phyloP scores from a whole-genome alignment of 2,329 filamentous ascomycete species.

The Pezizomycotina sp. region DNA sequence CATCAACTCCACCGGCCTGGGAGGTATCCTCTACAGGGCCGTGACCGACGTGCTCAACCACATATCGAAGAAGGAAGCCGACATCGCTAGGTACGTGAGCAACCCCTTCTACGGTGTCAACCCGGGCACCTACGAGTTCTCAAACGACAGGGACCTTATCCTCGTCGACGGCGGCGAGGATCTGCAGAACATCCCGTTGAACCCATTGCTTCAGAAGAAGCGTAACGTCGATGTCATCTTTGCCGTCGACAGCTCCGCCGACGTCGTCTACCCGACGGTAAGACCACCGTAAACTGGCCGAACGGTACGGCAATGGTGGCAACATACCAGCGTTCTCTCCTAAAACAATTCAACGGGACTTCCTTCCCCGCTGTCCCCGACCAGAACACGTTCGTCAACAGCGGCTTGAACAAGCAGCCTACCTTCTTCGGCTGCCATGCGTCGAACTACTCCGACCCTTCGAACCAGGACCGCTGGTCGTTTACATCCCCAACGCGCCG shows the following conservation, averaged over 20 bases:
- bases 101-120: slow-evolving; percentile 61
- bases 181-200: slow-evolving; percentile 60
- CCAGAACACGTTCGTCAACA: slow-evolving; percentile 60
- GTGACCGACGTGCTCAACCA: slow-evolving; percentile 37
- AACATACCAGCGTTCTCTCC: slow-evolving; percentile 48
- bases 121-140: slow-evolving; percentile 41
- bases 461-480: slow-evolving; percentile 50
- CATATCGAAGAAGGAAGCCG: slow-evolving; percentile 45
- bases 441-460: slow-evolving; percentile 41
- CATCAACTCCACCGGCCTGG: slow-evolving; percentile 39
- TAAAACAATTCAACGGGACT: slow-evolving; percentile 45
- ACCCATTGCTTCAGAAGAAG: slow-evolving; percentile 58
- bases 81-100: slow-evolving; percentile 57
- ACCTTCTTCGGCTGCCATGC: slow-evolving; percentile 68
- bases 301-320: slow-evolving; percentile 60
- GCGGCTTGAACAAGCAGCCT: slow-evolving; percentile 55
- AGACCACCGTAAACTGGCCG: slow-evolving; percentile 44
- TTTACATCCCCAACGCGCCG: slow-evolving; percentile 77
- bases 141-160: slow-evolving; percentile 40
- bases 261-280: slow-evolving; percentile 35
- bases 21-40: slow-evolving; percentile 36
- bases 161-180: slow-evolving; percentile 68
- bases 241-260: slow-evolving; percentile 60
- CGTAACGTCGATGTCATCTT: slow-evolving; percentile 65
- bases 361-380: slow-evolving; percentile 58